Evolutionary conservation across 106 monocot genomes (phyloP), one percentile per base, ranked within the genome.

Genomic region (Triglochin maritima): DNA sequence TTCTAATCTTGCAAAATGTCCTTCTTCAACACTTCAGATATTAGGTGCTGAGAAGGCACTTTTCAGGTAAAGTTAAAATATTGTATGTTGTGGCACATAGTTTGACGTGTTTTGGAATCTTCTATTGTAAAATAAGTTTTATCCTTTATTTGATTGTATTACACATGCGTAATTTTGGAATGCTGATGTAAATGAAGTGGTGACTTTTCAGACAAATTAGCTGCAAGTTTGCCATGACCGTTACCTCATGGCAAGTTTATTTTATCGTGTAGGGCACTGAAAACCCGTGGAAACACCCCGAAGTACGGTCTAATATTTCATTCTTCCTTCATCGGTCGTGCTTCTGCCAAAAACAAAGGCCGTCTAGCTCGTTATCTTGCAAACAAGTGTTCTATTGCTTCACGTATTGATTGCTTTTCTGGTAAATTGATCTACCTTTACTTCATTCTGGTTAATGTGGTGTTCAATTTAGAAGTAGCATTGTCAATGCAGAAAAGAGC

Each of bases 11-110:
- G 94, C 94, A 43, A 95, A 95, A 74, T 85, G 85, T 70, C 85
- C 90, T 15, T 67, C 94, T 53, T 94, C 94, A 12, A 94, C 89
- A 45, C 86, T 94, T 64, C 94, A 94, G 71, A 94, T 94, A 66
- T 85, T 94, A 79, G 94, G 94, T 56, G 89, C 94, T 54, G 89
- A 94, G 78, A 94, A 94, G 58, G 94, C 94, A 48, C 94, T 94
- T 61, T 94, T 94, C 82, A 89, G 94, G 94, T 94, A 13, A 17
- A 29, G 29, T 69, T 47, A 41, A 11, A 4, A 13, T 17, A 54
- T 17, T 45, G 7, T 60, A 44, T 17, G 16, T 41, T 15, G 44
- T 15, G 14, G 11, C 7, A n/a, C 7, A 7, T 6, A 29, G 53
- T 5, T 68, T 68, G 9, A 14, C 4, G 64, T 14, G 16, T n/a